phyloP scores from a whole-genome alignment of 106 monocot species.

The Amphibolis antarctica region DNA sequence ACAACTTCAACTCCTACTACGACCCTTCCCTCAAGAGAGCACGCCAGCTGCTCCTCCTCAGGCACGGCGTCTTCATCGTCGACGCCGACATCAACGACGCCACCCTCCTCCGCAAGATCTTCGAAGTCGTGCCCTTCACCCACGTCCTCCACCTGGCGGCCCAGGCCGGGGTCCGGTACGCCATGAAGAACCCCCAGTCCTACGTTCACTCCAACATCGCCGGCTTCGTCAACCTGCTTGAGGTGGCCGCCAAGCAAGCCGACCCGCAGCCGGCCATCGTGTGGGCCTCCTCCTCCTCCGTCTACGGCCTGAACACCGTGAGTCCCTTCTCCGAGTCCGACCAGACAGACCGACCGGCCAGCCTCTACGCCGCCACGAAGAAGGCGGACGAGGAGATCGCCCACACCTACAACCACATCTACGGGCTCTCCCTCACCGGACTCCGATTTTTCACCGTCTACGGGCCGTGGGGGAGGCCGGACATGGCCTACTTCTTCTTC shows the following conservation, averaged over 20 bases:
- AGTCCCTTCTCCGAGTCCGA: conserved; percentile 10
- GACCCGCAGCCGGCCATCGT: conserved; percentile 12
- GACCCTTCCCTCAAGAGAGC: conserved; percentile 15
- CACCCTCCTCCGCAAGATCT: conserved; percentile 7
- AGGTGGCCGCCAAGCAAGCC: conserved; percentile 7
- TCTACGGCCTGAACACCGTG: conserved; percentile 1
- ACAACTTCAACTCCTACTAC: conserved; percentile 12
- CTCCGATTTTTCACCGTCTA: conserved; percentile 8
- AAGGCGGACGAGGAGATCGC: conserved; percentile 9
- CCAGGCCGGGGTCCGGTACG: conserved; percentile 10
- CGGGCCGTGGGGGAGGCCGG: conserved; percentile 13
- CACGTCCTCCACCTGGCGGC: conserved; percentile 11
- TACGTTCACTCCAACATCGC: conserved; percentile 8
- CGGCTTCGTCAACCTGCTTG: conserved; percentile 9
- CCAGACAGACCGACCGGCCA: conserved; percentile 11
- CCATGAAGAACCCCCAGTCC: conserved; percentile 8
- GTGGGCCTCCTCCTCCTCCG: conserved; percentile 10
- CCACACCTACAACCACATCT: conserved; percentile 14
- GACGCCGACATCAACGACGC: conserved; percentile 18
- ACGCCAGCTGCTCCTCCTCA: conserved; percentile 12
- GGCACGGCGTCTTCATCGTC: conserved; percentile 10
- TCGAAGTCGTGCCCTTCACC: conserved; percentile 8
- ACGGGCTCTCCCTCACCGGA: conserved; percentile 13
- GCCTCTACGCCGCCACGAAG: conserved; percentile 17
- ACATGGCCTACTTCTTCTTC: conserved; percentile 19